Evolutionary conservation across 352 stramenopile genomes (phyloP).

Genomic region (Phytophthora cryptogea): DNA sequence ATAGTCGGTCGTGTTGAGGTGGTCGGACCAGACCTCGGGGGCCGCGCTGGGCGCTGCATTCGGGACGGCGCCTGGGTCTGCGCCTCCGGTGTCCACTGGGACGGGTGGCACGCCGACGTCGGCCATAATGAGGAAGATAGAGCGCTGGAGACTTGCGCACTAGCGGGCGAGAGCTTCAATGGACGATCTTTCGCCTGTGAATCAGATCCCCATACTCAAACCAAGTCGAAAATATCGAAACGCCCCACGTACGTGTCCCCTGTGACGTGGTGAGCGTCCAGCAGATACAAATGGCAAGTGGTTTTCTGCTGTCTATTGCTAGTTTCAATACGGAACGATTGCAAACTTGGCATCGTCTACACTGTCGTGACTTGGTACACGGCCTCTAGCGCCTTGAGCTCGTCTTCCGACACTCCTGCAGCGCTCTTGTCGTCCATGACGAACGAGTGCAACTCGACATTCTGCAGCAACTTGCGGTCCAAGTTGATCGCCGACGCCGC

Average conservation of each 20-base stretch:
- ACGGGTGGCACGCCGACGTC: conserved; percentile 3
- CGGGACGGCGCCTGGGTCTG: conserved; percentile 2
- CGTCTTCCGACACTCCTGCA: conserved; percentile 31
- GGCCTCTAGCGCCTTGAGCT: conserved; percentile 37
- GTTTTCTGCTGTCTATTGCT: conserved; percentile 8
- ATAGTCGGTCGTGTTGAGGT: conserved; percentile 63
- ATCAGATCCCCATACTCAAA: conserved; percentile 33
- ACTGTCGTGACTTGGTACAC: conserved; percentile 34
- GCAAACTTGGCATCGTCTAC: conserved; percentile 11
- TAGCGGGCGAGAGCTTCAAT: conserved; percentile 22
- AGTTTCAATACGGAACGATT: conserved; percentile 1
- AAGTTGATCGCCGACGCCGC: conserved; percentile 47
- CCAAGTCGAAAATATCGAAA: conserved; percentile 25
- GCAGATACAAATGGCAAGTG: not conserved
- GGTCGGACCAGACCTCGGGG: conserved; percentile 59
- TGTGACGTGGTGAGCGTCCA: conserved; percentile 16
- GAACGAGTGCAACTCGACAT: conserved; percentile 55
- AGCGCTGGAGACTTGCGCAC: conserved; percentile 1
- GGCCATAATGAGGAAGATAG: conserved; percentile 10
- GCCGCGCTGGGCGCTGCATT: conserved; percentile 1
- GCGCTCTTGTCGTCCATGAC: conserved; percentile 52
- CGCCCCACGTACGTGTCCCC: not conserved
- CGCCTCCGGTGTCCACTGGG: conserved; percentile 6
- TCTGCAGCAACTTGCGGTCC: conserved; percentile 45
- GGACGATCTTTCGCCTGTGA: conserved; percentile 34